phyloP scores from a whole-genome alignment of 495 filamentous ascomycete genomes.

The Trichodelitschia bisporula region DNA sequence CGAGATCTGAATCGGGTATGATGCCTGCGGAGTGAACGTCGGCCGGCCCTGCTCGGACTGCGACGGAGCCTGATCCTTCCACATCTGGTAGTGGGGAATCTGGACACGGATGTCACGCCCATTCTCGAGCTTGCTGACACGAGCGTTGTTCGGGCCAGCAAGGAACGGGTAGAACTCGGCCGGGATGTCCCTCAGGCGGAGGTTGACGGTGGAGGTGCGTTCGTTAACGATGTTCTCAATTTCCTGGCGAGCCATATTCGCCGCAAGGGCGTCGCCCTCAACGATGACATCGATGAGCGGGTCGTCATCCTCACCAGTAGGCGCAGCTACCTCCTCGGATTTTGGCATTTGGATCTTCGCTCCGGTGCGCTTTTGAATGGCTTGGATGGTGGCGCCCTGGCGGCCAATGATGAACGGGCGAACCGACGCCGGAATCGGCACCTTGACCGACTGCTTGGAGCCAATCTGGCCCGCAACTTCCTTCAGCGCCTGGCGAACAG shows the following conservation, averaged over 20 bases:
- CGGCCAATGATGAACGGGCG: slow-evolving; percentile 78
- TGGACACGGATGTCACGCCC: slow-evolving; percentile 46
- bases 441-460: slow-evolving; percentile 50
- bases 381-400: slow-evolving; percentile 69
- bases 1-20: slow-evolving; percentile 54
- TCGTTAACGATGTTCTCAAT: slow-evolving; percentile 72
- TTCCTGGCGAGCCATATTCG: slow-evolving; percentile 51
- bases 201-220: slow-evolving; percentile 52
- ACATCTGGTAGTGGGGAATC: slow-evolving; percentile 57
- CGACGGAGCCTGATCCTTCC: slow-evolving; percentile 35
- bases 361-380: slow-evolving; percentile 60
- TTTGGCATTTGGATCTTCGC: slow-evolving; percentile 76
- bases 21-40: slow-evolving; percentile 36
- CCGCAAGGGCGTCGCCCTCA: slow-evolving; percentile 72
- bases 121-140: slow-evolving; percentile 42
- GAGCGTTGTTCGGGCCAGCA: slow-evolving; percentile 49
- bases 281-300: slow-evolving; percentile 61
- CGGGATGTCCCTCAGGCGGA: slow-evolving; percentile 55
- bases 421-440: slow-evolving; percentile 60
- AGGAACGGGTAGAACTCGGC: slow-evolving; percentile 93
- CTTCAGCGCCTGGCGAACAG: slow-evolving; percentile 57
- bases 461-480: slow-evolving; percentile 69
- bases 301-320: slow-evolving; percentile 45
- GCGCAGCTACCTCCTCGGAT: slow-evolving; percentile 28
- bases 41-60: slow-evolving; percentile 34